Evolutionary conservation across 148 eudicot genomes (phyloP).

Genomic region (Polygonum maritimum): DNA sequence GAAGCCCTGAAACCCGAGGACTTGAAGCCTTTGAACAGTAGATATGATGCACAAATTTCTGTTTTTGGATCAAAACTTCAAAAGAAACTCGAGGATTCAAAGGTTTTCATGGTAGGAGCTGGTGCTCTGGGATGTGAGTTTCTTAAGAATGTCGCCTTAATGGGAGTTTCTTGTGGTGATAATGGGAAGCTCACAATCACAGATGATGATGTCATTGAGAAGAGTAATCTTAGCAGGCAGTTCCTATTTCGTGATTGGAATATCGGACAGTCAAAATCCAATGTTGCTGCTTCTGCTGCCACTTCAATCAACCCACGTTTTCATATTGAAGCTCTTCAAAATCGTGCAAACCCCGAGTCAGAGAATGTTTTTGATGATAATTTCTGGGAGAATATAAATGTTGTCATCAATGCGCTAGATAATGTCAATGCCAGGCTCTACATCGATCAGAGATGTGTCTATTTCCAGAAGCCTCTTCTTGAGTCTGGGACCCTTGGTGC

Average conservation of each 20-base stretch:
- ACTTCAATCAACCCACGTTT: slow-evolving; percentile 25
- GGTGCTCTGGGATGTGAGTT: slow-evolving; percentile 77
- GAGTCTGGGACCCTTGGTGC: slow-evolving; percentile 45
- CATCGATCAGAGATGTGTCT: slow-evolving; percentile 36
- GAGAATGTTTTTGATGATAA: slow-evolving; percentile 39
- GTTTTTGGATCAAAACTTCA: slow-evolving; percentile 67
- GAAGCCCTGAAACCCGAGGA: slow-evolving; percentile 49
- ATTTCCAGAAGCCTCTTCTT: slow-evolving; percentile 32
- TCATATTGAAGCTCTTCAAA: slow-evolving; percentile 35
- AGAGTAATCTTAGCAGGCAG: slow-evolving; percentile 44
- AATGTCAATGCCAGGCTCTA: slow-evolving; percentile 42
- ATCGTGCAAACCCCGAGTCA: slow-evolving; percentile 37
- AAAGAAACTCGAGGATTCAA: slow-evolving; percentile 55
- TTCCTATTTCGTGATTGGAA: slow-evolving; percentile 43
- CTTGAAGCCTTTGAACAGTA: slow-evolving; percentile 50
- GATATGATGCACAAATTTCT: slow-evolving; percentile 68
- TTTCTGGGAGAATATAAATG: slow-evolving; percentile 34
- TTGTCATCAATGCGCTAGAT: slow-evolving; percentile 40
- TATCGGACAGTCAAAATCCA: slow-evolving; percentile 41
- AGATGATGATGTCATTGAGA: slow-evolving; percentile 43
- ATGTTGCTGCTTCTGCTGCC: slow-evolving; percentile 42
- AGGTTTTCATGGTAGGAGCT: slow-evolving; percentile 57
- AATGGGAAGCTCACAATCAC: slow-evolving; percentile 30
- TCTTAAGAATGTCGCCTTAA: slow-evolving; percentile 55
- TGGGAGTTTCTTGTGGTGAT: slow-evolving; percentile 60